Evolutionary conservation across 129 eudicot species (phyloP).

Genomic region (Pulicaria dysenterica): DNA sequence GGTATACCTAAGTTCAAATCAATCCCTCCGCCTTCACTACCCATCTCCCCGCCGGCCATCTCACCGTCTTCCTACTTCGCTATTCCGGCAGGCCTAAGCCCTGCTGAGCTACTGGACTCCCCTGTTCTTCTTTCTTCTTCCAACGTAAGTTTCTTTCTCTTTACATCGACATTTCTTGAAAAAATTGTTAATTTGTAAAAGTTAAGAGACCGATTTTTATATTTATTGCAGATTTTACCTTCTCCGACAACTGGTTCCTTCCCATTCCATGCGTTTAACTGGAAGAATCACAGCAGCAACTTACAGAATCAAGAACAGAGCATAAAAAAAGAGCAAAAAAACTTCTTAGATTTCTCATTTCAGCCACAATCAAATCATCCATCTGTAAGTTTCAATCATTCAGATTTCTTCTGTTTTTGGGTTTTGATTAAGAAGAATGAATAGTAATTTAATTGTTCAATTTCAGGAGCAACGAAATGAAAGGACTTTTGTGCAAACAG

Average conservation of each 20-base stretch:
- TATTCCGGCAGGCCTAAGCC: constrained; percentile 79
- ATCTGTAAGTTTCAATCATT: constrained; percentile 20
- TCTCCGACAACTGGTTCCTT: constrained; percentile 95
- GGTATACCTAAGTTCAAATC: constrained; percentile 90
- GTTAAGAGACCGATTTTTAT: not conserved
- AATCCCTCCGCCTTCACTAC: constrained; percentile 73
- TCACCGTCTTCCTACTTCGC: constrained; percentile 84
- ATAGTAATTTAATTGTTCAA: not conserved
- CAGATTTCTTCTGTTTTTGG: not conserved
- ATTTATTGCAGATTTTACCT: constrained; percentile 63
- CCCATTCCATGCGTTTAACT: constrained; percentile 56
- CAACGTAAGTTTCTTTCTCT: constrained; percentile 40
- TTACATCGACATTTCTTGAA: not conserved
- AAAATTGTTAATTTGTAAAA: not conserved
- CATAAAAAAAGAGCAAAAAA: constrained; percentile 50
- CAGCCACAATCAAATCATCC: constrained; percentile 46
- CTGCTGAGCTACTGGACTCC: constrained; percentile 81
- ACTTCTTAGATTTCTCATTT: constrained; percentile 73
- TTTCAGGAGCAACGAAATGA: constrained; percentile 42
- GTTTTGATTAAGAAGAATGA: not conserved
- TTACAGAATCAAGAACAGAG: constrained; percentile 40
- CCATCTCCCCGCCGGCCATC: constrained; percentile 63
- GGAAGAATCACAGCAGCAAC: constrained; percentile 50
- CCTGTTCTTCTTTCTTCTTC: constrained; percentile 77
- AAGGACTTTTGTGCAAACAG: constrained; percentile 37